Base-by-base conservation (phyloP, 1,284 basidiomycete species). In the Malassezia sympodialis region DNA sequence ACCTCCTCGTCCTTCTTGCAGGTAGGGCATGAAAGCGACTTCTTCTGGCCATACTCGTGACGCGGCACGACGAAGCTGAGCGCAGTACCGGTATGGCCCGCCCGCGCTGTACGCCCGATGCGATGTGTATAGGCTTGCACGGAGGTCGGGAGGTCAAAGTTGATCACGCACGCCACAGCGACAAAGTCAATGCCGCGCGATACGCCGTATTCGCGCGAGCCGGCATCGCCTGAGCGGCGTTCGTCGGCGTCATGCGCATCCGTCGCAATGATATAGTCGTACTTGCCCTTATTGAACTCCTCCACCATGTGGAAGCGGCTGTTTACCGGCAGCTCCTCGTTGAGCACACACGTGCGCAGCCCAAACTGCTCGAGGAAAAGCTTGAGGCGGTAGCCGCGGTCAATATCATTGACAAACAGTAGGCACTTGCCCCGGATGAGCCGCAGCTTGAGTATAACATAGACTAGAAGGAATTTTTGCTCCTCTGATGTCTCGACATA, bases 281-380 rank as follows among this genome's bases (percentile, higher is more conserved):
- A 98, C 11, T 93, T 88, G 7, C 94, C 94, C 68, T 90, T 89
- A 77, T 99, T 96, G 75, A 99, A 99, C 77, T 96, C 93, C 69
- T 99, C 90, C 2, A 99, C 93, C 5, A 88, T 87, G 72, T 98
- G 94, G 72, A 93, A 96, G 75, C 90, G 81, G 23, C 89, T 93
- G 69, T 96, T 96, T 56, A 96, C 78, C 0, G 94, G 94, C 44
- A 99, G 77, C 76, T 98, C 94, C 15, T 89, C 89, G 70, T 99
- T 96, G 35, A 99, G 81, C 0, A 99, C 91, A 66, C 91, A 96
- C 62, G 86, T 87, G 75, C 90, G 90, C 74, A 98, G 87, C 0
- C 89, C 93, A 68, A 96, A 98, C 76, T 96, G 91, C 73, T 98
- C 94, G 49, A 99, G 79, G 78, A 98, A 99, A 26, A 99, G 82